Evolutionary conservation across 495 filamentous ascomycete species (phyloP).

Genomic region (Aspergillus baeticus): DNA sequence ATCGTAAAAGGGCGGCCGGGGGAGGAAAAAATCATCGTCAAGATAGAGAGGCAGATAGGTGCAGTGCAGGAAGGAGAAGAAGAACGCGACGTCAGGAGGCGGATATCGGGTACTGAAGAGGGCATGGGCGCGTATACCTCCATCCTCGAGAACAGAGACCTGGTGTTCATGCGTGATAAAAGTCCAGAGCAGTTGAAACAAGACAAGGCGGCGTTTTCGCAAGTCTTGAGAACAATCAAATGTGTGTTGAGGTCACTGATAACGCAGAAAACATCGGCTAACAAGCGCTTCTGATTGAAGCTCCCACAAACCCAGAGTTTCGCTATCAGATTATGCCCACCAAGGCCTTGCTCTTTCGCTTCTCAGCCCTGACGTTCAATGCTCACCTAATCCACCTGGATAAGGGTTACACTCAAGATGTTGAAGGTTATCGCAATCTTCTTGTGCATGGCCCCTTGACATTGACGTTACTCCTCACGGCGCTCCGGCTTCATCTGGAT

Average conservation of each 20-base stretch:
- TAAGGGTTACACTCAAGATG: slow-evolving; percentile 59
- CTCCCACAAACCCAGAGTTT: slow-evolving; percentile 50
- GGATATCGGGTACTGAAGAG: slow-evolving; percentile 46
- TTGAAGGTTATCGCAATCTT: slow-evolving; percentile 71
- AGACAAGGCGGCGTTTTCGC: slow-evolving; percentile 29
- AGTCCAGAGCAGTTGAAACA: slow-evolving; percentile 29
- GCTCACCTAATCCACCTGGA: slow-evolving; percentile 87
- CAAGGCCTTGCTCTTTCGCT: slow-evolving; percentile 72
- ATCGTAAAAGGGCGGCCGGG: slow-evolving; percentile 52
- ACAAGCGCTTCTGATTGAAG: slow-evolving; percentile 23
- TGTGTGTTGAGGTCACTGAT: slow-evolving; percentile 26
- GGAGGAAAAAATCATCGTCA: slow-evolving; percentile 60
- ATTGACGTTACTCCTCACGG: slow-evolving; percentile 69
- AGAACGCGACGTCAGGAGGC: slow-evolving; percentile 32
- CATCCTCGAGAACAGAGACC: slow-evolving; percentile 53
- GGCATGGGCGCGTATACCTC: slow-evolving; percentile 33
- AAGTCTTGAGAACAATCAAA: slow-evolving; percentile 34
- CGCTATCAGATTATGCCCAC: slow-evolving; percentile 61
- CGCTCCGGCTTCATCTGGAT: slow-evolving; percentile 52
- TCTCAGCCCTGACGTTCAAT: slow-evolving; percentile 82
- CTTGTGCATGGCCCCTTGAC: slow-evolving; percentile 86
- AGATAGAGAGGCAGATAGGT: slow-evolving; percentile 52
- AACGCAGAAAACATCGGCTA: slow-evolving; percentile 15
- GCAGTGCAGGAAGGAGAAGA: slow-evolving; percentile 34
- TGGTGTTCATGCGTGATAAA: slow-evolving; percentile 61